Evolutionary conservation across 1,284 basidiomycete species (phyloP).

Genomic region (Puccinia novopanici): DNA sequence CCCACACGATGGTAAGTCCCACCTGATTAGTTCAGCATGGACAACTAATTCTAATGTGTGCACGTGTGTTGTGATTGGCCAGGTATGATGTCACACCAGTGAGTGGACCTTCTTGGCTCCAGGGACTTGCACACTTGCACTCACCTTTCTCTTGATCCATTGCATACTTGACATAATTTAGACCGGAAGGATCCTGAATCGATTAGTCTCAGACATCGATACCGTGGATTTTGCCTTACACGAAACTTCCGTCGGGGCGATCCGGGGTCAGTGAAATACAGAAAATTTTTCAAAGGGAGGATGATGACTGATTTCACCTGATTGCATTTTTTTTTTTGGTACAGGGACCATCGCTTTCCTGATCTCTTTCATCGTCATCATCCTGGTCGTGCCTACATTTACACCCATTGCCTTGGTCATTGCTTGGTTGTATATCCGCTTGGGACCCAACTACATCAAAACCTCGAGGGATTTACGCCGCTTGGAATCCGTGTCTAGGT

Average conservation of each 20-base stretch:
- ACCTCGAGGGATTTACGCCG: constrained; percentile 55
- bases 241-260: constrained; percentile 65
- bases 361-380: constrained; percentile 56
- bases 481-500: constrained; percentile 49
- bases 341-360: constrained; percentile 66
- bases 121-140: neutral
- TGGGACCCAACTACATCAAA: constrained; percentile 47
- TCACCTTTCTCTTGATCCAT: neutral
- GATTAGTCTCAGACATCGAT: constrained; percentile 50
- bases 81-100: constrained; percentile 51
- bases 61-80: neutral
- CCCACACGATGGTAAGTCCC: constrained; percentile 42
- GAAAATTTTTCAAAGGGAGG: neutral
- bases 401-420: constrained; percentile 42
- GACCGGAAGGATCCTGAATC: constrained; percentile 50
- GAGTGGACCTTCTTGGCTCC: neutral
- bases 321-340: neutral
- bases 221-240: constrained; percentile 49
- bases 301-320: neutral
- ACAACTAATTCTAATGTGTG: neutral
- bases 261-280: constrained; percentile 58
- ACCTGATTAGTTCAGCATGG: neutral
- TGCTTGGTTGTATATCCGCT: constrained; percentile 48
- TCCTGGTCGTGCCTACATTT: constrained; percentile 61
- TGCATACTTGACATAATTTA: neutral